These are phyloP conservation scores for Pelomyxa schiedti DNA, from an alignment of 78 protist genomes.

Conservation along the genomic window DNA sequence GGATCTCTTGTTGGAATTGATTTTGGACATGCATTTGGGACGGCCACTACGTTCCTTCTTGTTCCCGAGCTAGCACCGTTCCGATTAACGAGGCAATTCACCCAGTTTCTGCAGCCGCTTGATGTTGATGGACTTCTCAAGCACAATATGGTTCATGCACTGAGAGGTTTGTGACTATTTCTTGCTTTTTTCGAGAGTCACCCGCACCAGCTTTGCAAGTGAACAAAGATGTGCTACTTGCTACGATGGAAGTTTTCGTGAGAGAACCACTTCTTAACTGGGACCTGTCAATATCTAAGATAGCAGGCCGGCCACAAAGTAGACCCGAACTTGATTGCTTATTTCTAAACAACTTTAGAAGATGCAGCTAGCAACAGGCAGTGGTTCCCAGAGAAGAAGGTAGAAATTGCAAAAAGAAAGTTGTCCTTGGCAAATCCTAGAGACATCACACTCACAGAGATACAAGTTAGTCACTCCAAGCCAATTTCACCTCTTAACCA, in stretches of 20 bases:
- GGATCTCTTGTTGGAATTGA: conserved; percentile 85
- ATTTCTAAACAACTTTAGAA: not conserved
- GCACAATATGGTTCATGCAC: conserved; percentile 44
- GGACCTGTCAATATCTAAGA: conserved; percentile 36
- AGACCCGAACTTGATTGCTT: not conserved
- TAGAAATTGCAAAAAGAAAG: conserved; percentile 41
- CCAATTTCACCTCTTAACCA: conserved; percentile 6
- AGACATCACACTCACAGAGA: conserved; percentile 17
- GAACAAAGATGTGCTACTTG: conserved; percentile 36
- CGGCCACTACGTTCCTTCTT: conserved; percentile 70
- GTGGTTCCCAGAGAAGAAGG: conserved; percentile 61
- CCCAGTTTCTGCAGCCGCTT: conserved; percentile 42
- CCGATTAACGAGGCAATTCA: conserved; percentile 77
- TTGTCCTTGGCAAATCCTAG: conserved; percentile 45
- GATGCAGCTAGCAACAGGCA: conserved; percentile 6
- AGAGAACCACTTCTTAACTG: conserved; percentile 77
- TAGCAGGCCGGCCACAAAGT: conserved; percentile 25
- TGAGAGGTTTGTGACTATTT: not conserved
- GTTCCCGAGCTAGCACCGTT: conserved; percentile 90
- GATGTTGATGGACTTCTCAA: conserved; percentile 45
- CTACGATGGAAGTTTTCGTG: conserved; percentile 62
- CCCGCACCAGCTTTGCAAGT: conserved; percentile 28
- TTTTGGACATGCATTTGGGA: conserved; percentile 93
- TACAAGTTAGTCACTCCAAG: conserved; percentile 4
- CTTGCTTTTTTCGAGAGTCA: not conserved